A percentile compares a stretch with the other conserved stretches of the same genome.
These are phyloP conservation scores for Solidago caesia DNA, from an alignment of 129 eudicot genomes.

Conservation along the genomic window DNA sequence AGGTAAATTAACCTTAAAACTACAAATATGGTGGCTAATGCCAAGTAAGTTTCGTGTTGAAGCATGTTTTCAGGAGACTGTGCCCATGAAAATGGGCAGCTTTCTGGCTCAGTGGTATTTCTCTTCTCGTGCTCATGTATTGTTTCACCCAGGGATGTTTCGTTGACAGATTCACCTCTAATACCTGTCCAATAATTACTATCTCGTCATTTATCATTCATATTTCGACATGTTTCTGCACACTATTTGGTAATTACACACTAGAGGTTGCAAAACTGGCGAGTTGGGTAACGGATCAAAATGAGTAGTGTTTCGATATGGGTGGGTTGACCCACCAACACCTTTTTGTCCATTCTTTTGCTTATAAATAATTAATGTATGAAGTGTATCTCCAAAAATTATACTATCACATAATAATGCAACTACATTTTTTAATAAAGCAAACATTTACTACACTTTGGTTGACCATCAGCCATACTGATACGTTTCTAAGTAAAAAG, in stretches of 20 bases:
- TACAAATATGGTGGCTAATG: constrained; percentile 81
- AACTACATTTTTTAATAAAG: background rate
- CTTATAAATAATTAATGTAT: background rate
- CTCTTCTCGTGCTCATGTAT: constrained; percentile 33
- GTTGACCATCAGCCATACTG: background rate
- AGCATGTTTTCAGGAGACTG: constrained; percentile 79
- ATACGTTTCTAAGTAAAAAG: background rate
- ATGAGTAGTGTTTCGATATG: background rate
- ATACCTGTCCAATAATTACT: constrained; percentile 36
- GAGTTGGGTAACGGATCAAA: background rate
- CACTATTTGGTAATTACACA: background rate
- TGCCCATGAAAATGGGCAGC: constrained; percentile 89
- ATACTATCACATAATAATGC: background rate
- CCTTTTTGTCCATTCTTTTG: background rate
- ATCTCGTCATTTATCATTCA: background rate
- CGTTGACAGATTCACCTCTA: constrained; percentile 30
- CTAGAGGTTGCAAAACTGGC: background rate
- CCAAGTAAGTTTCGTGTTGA: constrained; percentile 75
- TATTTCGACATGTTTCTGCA: background rate
- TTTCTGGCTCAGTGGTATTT: constrained; percentile 42
- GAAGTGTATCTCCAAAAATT: background rate
- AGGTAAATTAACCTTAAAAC: constrained; percentile 54
- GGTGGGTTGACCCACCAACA: background rate
- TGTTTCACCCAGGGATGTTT: constrained; percentile 37
- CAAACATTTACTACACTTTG: background rate